Evolutionary conservation across 805 yeast species (phyloP).

Genomic region (Schwanniomyces sp.): DNA sequence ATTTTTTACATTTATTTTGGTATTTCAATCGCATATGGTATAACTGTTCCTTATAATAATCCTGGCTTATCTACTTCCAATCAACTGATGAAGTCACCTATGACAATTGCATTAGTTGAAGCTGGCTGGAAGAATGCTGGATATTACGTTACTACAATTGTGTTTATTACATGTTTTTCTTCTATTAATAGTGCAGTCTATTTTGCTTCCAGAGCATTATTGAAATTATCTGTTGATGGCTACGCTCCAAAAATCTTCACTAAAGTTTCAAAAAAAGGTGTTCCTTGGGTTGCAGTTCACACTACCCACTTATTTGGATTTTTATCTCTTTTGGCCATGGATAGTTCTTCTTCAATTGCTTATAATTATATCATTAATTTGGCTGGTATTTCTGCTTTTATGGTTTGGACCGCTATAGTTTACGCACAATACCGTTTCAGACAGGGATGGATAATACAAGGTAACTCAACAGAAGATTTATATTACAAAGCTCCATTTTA

Average conservation of each 20-base stretch:
- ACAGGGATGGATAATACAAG: constrained; percentile 18
- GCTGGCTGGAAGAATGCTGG: constrained; percentile 13
- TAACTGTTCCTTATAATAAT: constrained; percentile 4
- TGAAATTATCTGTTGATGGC: constrained; percentile 10
- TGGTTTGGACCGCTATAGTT: constrained; percentile 21
- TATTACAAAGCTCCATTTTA: constrained; percentile 15
- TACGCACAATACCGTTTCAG: constrained; percentile 18
- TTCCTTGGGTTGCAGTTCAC: constrained; percentile 11
- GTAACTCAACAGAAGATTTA: constrained; percentile 10
- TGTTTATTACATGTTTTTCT: constrained; percentile 9
- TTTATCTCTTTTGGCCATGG: constrained; percentile 16
- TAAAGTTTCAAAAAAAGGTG: constrained; percentile 10
- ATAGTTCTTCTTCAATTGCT: constrained; percentile 15
- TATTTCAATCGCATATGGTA: constrained; percentile 4
- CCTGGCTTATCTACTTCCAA: constrained; percentile 6
- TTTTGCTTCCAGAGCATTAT: constrained; percentile 7
- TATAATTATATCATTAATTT: constrained; percentile 17
- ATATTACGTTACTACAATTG: constrained; percentile 10
- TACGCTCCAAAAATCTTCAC: constrained; percentile 9
- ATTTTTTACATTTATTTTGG: constrained; percentile 4
- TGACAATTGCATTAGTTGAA: constrained; percentile 10
- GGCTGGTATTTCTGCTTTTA: constrained; percentile 19
- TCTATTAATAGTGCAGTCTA: constrained; percentile 12
- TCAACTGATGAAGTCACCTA: constrained; percentile 11
- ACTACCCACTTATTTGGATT: constrained; percentile 16